Evolutionary conservation across 2,329 filamentous ascomycete genomes (phyloP).

Genomic region (Epichloe amarillans): DNA sequence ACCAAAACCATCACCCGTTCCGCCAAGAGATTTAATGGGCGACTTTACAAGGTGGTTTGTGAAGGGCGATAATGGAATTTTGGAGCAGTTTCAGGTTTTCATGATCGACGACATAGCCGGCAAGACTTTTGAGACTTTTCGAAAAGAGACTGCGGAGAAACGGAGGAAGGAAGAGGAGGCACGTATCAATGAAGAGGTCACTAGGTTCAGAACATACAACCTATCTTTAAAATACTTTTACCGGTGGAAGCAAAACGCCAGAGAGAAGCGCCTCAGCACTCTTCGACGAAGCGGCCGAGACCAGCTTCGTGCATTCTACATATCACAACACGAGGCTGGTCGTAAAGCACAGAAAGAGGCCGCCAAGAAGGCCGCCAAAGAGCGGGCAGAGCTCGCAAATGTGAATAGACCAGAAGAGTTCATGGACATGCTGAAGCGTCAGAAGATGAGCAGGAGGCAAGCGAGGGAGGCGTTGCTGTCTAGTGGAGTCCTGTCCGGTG

Average conservation of each 20-base stretch:
- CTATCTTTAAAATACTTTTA: slow-evolving; percentile 43
- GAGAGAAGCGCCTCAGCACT: slow-evolving; percentile 33
- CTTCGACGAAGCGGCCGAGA: slow-evolving; percentile 39
- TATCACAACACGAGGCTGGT: slow-evolving; percentile 22
- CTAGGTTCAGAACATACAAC: slow-evolving; percentile 34
- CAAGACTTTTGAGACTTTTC: slow-evolving; percentile 26
- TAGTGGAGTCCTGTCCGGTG: slow-evolving; percentile 27
- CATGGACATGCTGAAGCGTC: slow-evolving; percentile 19
- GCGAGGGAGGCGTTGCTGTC: slow-evolving; percentile 27
- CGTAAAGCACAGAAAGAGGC: slow-evolving; percentile 22
- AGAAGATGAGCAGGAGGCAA: slow-evolving; percentile 16
- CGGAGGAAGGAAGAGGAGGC: slow-evolving; percentile 35
- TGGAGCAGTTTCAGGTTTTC: slow-evolving; percentile 35
- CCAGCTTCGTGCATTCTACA: slow-evolving; percentile 33
- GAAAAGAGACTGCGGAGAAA: slow-evolving; percentile 27
- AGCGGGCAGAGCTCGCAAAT: slow-evolving; percentile 13
- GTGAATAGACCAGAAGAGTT: slow-evolving; percentile 23
- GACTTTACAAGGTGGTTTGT: slow-evolving; percentile 43
- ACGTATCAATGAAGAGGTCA: slow-evolving; percentile 30
- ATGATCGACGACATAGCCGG: slow-evolving; percentile 32
- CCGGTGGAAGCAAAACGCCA: slow-evolving; percentile 37
- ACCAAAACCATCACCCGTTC: neutral
- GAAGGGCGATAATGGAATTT: slow-evolving; percentile 36
- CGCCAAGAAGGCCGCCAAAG: slow-evolving; percentile 13
- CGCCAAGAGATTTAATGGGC: slow-evolving; percentile 28